Conservation (phyloP, 495 filamentous ascomycete species). For the Rostrohypoxylon terebratum region DNA sequence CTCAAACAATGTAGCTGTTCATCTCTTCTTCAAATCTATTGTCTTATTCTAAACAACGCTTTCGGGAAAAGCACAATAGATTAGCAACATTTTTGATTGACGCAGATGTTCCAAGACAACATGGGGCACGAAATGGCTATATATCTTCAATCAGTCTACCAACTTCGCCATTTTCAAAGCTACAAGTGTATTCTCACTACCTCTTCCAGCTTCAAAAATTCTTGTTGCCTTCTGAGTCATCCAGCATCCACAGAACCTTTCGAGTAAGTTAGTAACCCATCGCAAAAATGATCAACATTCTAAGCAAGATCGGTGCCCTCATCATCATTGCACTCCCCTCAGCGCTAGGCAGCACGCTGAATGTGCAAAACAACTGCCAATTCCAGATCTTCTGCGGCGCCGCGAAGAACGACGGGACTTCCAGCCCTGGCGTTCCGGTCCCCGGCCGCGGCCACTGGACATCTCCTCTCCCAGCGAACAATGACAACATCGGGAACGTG, state of each 20-base stretch:
- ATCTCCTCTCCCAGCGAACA: constrained; percentile 29
- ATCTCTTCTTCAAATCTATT: no score
- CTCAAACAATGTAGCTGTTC: no score
- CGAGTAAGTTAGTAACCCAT: not conserved
- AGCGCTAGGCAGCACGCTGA: constrained; percentile 9
- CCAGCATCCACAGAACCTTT: not conserved
- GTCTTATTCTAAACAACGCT: no score
- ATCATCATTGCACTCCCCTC: constrained; percentile 11
- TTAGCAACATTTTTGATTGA: no score
- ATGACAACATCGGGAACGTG: constrained; percentile 38
- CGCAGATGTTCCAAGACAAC: no score
- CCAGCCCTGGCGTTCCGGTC: constrained; percentile 3
- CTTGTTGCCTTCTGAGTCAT: not conserved
- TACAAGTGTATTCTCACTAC: not conserved
- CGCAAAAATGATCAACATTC: not conserved
- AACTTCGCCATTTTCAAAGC: not conserved
- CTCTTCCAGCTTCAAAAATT: not conserved
- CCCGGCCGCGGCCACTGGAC: constrained; percentile 2
- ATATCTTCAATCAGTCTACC: not conserved
- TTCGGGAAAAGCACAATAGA: no score
- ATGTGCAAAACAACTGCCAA: constrained; percentile 32
- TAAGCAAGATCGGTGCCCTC: not conserved
- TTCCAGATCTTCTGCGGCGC: constrained; percentile 35
- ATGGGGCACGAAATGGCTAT: no score
- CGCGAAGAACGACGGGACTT: constrained; percentile 42